A percentile compares a stretch with the other conserved stretches of the same genome.
Conservation (phyloP, 805 yeast species). For the Clavispora santaluciae region DNA sequence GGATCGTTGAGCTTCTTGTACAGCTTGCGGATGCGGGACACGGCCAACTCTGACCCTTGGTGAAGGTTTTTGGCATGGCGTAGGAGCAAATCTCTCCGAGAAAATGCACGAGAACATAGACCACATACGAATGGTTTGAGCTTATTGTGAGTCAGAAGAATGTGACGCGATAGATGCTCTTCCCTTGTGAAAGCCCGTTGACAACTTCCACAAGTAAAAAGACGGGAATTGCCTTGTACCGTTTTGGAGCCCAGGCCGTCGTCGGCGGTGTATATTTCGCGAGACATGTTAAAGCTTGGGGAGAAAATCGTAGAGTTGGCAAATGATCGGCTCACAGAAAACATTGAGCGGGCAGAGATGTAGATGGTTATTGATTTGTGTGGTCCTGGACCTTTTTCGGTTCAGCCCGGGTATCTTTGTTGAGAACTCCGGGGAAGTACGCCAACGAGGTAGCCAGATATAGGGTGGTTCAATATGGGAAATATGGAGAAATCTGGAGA, state of each 20-base stretch:
- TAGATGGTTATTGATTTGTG: too few relatives aligned
- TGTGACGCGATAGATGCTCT: constrained; percentile 41
- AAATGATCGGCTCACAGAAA: background rate
- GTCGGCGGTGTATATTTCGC: background rate
- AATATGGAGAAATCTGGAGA: too few relatives aligned
- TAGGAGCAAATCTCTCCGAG: constrained; percentile 38
- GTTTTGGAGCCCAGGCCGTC: constrained; percentile 37
- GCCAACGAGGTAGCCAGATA: too few relatives aligned
- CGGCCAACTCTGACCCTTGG: constrained; percentile 39
- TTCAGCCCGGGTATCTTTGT: too few relatives aligned
- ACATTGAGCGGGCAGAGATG: background rate
- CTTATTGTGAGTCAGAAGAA: constrained; percentile 40
- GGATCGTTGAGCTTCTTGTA: constrained; percentile 17
- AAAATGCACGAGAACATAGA: constrained; percentile 39
- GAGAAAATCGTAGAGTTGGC: background rate
- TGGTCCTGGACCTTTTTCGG: too few relatives aligned
- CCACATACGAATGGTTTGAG: constrained; percentile 42
- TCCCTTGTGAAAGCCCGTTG: constrained; percentile 44
- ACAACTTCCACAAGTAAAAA: constrained; percentile 38
- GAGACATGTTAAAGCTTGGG: background rate
- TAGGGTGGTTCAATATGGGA: too few relatives aligned
- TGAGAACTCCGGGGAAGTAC: too few relatives aligned
- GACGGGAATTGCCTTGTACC: constrained; percentile 40
- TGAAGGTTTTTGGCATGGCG: constrained; percentile 44
- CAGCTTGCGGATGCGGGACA: constrained; percentile 39